These are phyloP conservation scores for Grigorovia jiainica DNA, from an alignment of 805 yeast genomes.

Conservation along the genomic window DNA sequence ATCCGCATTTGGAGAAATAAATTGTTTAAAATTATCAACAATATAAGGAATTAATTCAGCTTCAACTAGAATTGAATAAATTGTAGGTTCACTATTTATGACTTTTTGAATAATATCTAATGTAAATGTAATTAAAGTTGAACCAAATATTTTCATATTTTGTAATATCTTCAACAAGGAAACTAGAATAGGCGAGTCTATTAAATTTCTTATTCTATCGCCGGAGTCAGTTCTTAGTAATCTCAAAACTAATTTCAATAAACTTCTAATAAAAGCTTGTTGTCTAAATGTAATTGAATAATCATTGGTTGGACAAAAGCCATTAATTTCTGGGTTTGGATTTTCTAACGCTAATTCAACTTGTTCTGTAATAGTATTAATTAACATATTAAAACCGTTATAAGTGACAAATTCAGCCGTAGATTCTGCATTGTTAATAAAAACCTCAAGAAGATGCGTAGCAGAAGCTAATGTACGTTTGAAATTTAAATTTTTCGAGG, in stretches of 20 bases:
- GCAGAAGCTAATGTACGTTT: slow-evolving; percentile 57
- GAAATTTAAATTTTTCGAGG: slow-evolving; percentile 40
- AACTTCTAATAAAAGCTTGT: slow-evolving; percentile 45
- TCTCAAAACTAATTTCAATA: slow-evolving; percentile 54
- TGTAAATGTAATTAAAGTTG: slow-evolving; percentile 48
- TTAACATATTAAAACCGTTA: slow-evolving; percentile 56
- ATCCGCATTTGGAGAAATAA: slow-evolving; percentile 50
- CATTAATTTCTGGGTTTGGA: slow-evolving; percentile 51
- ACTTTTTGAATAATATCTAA: slow-evolving; percentile 59
- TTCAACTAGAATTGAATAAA: slow-evolving; percentile 70
- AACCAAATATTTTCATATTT: slow-evolving; percentile 57
- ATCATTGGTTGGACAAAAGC: slow-evolving; percentile 39
- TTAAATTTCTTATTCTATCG: slow-evolving; percentile 73
- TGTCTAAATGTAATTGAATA: slow-evolving; percentile 52
- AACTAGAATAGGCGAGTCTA: slow-evolving; percentile 70
- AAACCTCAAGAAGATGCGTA: slow-evolving; percentile 43
- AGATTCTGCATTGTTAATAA: slow-evolving; percentile 38
- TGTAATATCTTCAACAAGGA: slow-evolving; percentile 50
- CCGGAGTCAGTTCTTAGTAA: slow-evolving; percentile 68
- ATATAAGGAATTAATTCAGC: slow-evolving; percentile 62
- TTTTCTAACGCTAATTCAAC: slow-evolving; percentile 52
- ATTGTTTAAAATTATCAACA: slow-evolving; percentile 43
- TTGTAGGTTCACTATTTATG: slow-evolving; percentile 86
- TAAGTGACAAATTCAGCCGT: slow-evolving; percentile 54
- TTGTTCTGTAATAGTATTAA: slow-evolving; percentile 53